Percentiles rank a stretch among this genome's conserved stretches.
These are phyloP conservation scores for Breviolum minutum DNA, from an alignment of 73 alveolate genomes.

Conservation along the genomic window DNA sequence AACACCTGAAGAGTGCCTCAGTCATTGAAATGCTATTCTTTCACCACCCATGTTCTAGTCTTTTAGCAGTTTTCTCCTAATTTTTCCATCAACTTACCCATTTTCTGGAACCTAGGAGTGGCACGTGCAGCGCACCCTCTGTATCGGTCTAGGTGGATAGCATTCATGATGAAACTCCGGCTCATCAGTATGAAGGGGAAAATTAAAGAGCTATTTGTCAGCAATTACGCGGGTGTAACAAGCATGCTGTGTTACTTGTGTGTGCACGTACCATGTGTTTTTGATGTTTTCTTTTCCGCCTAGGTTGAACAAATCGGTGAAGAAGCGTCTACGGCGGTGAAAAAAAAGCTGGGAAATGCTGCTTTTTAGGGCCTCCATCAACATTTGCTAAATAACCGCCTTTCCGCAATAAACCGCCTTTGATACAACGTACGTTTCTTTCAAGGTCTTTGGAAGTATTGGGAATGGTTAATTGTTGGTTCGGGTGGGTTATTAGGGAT, in stretches of 20 bases:
- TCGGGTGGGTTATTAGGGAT: too few species aligned
- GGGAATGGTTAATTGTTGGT: background rate
- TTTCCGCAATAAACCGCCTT: background rate
- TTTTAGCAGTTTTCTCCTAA: background rate
- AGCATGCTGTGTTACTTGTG: background rate
- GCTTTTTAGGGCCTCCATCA: background rate
- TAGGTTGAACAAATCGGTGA: constrained; percentile 2
- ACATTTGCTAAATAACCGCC: background rate
- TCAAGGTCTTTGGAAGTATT: background rate
- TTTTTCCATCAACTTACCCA: background rate
- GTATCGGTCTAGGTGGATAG: background rate
- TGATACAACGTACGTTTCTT: background rate
- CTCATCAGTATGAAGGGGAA: background rate
- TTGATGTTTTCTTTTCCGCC: background rate
- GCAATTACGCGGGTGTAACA: background rate
- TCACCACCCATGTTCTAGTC: background rate
- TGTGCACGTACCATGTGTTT: background rate
- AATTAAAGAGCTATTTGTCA: background rate
- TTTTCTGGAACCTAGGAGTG: background rate
- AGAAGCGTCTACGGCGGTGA: background rate
- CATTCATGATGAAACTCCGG: background rate
- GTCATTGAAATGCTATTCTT: too few species aligned
- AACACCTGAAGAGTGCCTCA: background rate
- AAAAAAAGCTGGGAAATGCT: background rate
- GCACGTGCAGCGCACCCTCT: background rate